phyloP scores from a whole-genome alignment of 2,329 filamentous ascomycete species.

The Periglandula ipomoeae region DNA sequence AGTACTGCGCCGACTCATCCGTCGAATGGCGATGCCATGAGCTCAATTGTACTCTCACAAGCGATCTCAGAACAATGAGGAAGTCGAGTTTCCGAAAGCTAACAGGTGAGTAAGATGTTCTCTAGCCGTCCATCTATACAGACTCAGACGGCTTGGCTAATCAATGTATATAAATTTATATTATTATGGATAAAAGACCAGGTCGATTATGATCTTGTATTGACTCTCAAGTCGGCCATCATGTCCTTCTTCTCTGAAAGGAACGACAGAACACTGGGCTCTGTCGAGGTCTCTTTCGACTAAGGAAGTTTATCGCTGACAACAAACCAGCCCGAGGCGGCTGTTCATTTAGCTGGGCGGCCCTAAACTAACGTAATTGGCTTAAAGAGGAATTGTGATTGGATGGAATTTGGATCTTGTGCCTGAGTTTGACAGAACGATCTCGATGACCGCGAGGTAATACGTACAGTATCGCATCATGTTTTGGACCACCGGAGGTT shows the following conservation, averaged over 20 bases:
- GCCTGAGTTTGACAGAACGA: neutral
- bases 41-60: neutral
- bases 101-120: neutral
- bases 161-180: too few species aligned
- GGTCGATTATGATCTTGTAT: neutral
- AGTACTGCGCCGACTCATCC: neutral
- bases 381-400: too few species aligned
- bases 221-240: conserved; percentile 2
- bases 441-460: neutral
- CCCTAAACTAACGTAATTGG: too few species aligned
- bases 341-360: too few species aligned
- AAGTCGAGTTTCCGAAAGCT: neutral
- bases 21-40: neutral
- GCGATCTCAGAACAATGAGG: neutral
- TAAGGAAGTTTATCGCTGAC: too few species aligned
- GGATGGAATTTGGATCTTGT: too few species aligned
- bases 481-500: neutral
- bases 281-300: neutral
- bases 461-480: neutral
- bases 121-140: too few species aligned
- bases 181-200: too few species aligned
- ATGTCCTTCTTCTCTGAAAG: conserved; percentile 5
- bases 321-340: too few species aligned
- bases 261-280: conserved; percentile 1
- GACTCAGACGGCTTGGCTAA: too few species aligned